Evolutionary conservation across 768 basidiomycete genomes (phyloP).

Genomic region (Xanthoconium purpureum): DNA sequence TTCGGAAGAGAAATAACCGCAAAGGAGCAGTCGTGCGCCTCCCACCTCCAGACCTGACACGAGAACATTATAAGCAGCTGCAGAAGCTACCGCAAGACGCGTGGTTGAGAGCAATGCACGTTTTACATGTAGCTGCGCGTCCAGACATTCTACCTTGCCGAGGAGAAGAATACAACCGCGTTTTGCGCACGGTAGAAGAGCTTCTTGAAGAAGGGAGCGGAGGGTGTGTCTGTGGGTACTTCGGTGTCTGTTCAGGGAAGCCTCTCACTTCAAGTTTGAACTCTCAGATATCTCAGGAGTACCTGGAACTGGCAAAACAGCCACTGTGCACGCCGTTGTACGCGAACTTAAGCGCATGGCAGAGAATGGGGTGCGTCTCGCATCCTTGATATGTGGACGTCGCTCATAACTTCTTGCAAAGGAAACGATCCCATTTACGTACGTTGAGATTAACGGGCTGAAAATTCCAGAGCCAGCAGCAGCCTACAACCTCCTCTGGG

Average conservation of each 20-base stretch:
- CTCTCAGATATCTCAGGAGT: constrained; percentile 90
- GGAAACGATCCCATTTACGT: constrained; percentile 94
- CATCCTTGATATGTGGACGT: neutral
- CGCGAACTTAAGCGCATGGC: constrained; percentile 89
- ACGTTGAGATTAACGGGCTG: constrained; percentile 96
- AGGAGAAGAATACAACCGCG: constrained; percentile 76
- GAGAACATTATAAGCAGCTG: constrained; percentile 38
- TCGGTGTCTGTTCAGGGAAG: neutral
- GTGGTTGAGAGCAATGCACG: constrained; percentile 85
- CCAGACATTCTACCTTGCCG: constrained; percentile 89
- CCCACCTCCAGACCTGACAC: constrained; percentile 34
- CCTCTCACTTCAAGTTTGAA: neutral
- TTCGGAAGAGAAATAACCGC: constrained; percentile 43
- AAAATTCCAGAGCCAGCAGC: constrained; percentile 90
- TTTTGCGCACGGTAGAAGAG: constrained; percentile 75
- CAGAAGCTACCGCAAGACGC: constrained; percentile 66
- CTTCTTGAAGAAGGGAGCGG: constrained; percentile 90
- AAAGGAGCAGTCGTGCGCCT: constrained; percentile 32
- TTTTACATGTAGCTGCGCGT: constrained; percentile 88
- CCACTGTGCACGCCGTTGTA: constrained; percentile 92
- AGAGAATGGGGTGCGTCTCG: constrained; percentile 58
- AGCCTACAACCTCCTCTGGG: constrained; percentile 91
- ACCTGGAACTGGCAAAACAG: constrained; percentile 98
- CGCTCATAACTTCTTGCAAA: constrained; percentile 28
- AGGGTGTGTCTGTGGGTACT: constrained; percentile 83